Evolutionary conservation across 805 yeast species (phyloP).

Genomic region (Kluyveromyces starmeri): DNA sequence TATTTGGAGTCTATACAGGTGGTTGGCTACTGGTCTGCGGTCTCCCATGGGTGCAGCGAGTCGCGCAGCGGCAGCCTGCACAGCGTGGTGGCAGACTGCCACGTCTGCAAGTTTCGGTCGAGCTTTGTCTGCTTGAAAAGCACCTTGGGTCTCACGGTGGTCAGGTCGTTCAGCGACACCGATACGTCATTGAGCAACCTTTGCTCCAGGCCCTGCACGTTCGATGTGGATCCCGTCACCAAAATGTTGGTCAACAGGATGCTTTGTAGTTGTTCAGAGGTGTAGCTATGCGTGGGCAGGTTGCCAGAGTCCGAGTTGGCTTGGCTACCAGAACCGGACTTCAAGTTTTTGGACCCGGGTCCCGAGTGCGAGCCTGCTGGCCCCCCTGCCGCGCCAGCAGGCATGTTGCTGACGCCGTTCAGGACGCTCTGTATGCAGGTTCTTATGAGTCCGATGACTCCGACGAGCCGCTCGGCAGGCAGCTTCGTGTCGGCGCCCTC

Average conservation of each 20-base stretch:
- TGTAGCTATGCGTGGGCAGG: slow-evolving; percentile 6
- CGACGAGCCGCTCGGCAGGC: background rate
- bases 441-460: slow-evolving; percentile 3
- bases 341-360: slow-evolving; percentile 2
- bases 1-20: too few relatives aligned
- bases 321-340: background rate
- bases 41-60: slow-evolving; percentile 4
- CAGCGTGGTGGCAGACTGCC: slow-evolving; percentile 4
- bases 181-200: slow-evolving; percentile 64
- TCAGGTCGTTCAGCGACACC: slow-evolving; percentile 14
- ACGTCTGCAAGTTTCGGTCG: slow-evolving; percentile 3
- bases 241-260: slow-evolving; percentile 47
- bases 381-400: slow-evolving; percentile 10
- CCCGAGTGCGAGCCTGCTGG: slow-evolving; percentile 13
- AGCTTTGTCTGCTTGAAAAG: slow-evolving; percentile 4
- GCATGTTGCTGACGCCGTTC: slow-evolving; percentile 12
- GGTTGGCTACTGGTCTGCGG: too few relatives aligned
- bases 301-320: background rate
- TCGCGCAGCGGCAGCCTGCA: slow-evolving; percentile 3
- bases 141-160: slow-evolving; percentile 4
- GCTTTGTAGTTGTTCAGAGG: slow-evolving; percentile 25
- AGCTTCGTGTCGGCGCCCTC: slow-evolving; percentile 8
- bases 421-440: slow-evolving; percentile 1
- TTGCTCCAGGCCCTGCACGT: slow-evolving; percentile 75
- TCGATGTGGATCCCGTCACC: slow-evolving; percentile 71